Conservation (phyloP, 768 basidiomycete genomes). For the Pholiota microspora region DNA sequence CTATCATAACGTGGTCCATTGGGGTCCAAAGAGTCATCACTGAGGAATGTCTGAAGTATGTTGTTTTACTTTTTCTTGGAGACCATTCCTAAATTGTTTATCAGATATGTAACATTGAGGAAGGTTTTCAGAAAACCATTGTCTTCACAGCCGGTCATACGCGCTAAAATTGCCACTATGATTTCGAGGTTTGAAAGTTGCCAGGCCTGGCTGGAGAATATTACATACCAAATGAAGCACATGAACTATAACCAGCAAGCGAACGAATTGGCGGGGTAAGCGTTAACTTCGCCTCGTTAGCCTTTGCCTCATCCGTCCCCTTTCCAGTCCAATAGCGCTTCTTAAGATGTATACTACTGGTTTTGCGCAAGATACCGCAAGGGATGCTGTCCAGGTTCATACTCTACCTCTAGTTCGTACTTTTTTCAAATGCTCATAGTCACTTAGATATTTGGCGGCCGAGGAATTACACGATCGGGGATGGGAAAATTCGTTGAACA, state of each 20-base stretch:
- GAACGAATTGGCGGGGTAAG: conserved; percentile 67
- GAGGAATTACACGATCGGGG: conserved; percentile 73
- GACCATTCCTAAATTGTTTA: background rate
- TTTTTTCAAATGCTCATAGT: conserved; percentile 24
- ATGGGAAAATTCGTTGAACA: conserved; percentile 74
- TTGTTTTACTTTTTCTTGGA: conserved; percentile 9
- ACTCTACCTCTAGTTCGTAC: background rate
- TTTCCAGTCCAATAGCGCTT: conserved; percentile 65
- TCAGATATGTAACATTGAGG: conserved; percentile 70
- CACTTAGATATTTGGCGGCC: conserved; percentile 75
- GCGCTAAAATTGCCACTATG: conserved; percentile 77
- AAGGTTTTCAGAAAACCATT: conserved; percentile 81
- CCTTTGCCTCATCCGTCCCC: background rate
- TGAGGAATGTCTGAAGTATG: conserved; percentile 71
- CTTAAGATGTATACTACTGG: conserved; percentile 78
- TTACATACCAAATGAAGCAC: conserved; percentile 86
- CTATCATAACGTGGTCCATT: conserved; percentile 58
- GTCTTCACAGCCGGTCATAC: conserved; percentile 66
- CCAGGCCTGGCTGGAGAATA: conserved; percentile 81
- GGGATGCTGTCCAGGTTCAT: conserved; percentile 57
- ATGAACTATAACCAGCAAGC: conserved; percentile 83
- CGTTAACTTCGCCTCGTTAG: background rate
- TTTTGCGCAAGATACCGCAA: conserved; percentile 79
- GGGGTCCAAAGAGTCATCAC: conserved; percentile 59
- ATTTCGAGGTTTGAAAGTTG: conserved; percentile 77